A percentile compares a stretch with the other conserved stretches of the same genome.
These are phyloP conservation scores for Hibiscus tridactylites DNA, from an alignment of 345 rosid genomes.

Conservation along the genomic window DNA sequence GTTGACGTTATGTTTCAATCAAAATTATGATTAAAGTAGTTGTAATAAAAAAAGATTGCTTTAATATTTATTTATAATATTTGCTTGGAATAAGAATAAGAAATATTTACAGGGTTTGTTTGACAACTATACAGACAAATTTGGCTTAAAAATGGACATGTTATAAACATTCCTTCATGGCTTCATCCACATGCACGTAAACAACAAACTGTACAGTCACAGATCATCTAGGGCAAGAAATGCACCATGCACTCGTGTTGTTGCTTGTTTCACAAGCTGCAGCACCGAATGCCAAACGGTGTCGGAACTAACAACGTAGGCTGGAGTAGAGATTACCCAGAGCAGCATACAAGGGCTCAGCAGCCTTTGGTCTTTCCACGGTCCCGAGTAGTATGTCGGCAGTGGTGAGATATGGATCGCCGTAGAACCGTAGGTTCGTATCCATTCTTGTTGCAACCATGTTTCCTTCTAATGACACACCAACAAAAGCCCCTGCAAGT, in stretches of 20 bases:
- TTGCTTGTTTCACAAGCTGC: conserved; percentile 1
- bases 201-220: background rate
- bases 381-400: conserved; percentile 74
- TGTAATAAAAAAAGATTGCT: background rate
- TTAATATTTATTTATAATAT: background rate
- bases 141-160: background rate
- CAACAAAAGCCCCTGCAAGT: conserved; percentile 89
- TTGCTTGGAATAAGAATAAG: background rate
- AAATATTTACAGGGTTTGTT: conserved; percentile 6
- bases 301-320: conserved; percentile 20
- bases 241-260: background rate
- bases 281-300: background rate
- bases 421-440: conserved; percentile 73
- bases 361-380: conserved; percentile 83
- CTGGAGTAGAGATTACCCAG: conserved; percentile 55
- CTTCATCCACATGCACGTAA: background rate
- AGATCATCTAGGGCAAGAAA: background rate
- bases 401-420: conserved; percentile 83
- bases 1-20: too few relatives aligned
- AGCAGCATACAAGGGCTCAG: conserved; percentile 70
- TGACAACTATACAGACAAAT: background rate
- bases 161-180: too few relatives aligned
- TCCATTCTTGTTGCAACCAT: conserved; percentile 79
- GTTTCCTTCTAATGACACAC: conserved; percentile 91
- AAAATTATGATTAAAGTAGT: background rate